These are phyloP conservation scores for Cornus kousa DNA, from an alignment of 148 eudicot genomes.

Conservation along the genomic window DNA sequence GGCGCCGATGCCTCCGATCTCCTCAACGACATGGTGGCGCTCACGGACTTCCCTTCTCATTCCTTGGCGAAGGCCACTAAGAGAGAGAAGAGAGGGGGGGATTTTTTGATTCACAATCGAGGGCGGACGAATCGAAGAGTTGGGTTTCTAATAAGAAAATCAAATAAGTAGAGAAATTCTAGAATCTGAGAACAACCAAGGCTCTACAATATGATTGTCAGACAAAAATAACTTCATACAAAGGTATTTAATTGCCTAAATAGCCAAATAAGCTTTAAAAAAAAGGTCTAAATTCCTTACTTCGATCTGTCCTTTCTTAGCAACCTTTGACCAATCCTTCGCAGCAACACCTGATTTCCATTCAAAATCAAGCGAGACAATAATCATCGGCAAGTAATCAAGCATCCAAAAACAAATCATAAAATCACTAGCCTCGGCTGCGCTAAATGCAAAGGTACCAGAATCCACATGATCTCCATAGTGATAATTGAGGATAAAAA, in stretches of 20 bases:
- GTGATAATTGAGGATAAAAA: slow-evolving; percentile 55
- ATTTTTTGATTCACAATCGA: too few relatives aligned
- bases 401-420: slow-evolving; percentile 64
- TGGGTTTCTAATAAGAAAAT: too few relatives aligned
- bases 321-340: slow-evolving; percentile 67
- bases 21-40: slow-evolving; percentile 18
- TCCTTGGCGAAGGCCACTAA: slow-evolving; percentile 62
- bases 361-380: slow-evolving; percentile 55
- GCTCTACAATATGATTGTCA: too few relatives aligned
- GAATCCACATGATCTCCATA: slow-evolving; percentile 42
- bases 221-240: too few relatives aligned
- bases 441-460: slow-evolving; percentile 64
- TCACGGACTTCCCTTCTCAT: slow-evolving; percentile 59
- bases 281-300: slow-evolving; percentile 27
- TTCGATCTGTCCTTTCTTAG: slow-evolving; percentile 68
- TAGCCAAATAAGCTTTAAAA: neutral
- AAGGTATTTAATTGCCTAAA: neutral
- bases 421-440: slow-evolving; percentile 65
- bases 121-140: too few relatives aligned
- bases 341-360: slow-evolving; percentile 73
- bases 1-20: slow-evolving; percentile 16
- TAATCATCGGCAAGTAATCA: slow-evolving; percentile 38
- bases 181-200: too few relatives aligned
- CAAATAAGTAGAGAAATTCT: too few relatives aligned
- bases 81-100: too few relatives aligned